phyloP scores from a whole-genome alignment of 129 eudicot genomes.

The Deinandra increscens region DNA sequence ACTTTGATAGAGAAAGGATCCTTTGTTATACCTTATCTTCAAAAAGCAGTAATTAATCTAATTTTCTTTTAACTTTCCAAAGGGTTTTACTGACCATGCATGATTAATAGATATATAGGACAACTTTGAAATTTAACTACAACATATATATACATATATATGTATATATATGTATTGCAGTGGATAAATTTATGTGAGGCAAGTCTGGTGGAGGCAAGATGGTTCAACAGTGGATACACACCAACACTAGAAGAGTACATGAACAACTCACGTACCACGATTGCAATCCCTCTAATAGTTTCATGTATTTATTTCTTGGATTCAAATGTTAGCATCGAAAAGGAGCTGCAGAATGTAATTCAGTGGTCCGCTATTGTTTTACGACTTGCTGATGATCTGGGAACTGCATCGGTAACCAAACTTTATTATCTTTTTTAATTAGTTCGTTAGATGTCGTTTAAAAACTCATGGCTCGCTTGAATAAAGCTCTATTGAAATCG shows the following conservation, averaged over 20 bases:
- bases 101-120: no score
- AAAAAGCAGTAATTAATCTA: constrained; percentile 24
- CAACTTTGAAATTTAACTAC: no score
- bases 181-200: constrained; percentile 43
- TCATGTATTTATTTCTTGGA: constrained; percentile 37
- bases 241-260: constrained; percentile 56
- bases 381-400: constrained; percentile 54
- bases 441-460: no score
- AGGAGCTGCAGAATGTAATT: constrained; percentile 32
- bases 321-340: constrained; percentile 24
- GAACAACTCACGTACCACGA: constrained; percentile 46
- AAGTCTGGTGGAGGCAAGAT: constrained; percentile 37
- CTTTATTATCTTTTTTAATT: no score
- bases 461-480: no score
- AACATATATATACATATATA: no score
- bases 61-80: not conserved
- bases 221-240: constrained; percentile 47
- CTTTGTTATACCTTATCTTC: constrained; percentile 29
- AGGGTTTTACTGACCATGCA: no score
- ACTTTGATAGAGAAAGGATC: constrained; percentile 37
- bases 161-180: constrained; percentile 22
- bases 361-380: constrained; percentile 43
- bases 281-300: constrained; percentile 41
- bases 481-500: no score
- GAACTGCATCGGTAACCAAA: constrained; percentile 46